Percentiles rank a stretch among this genome's conserved stretches.
Conservation (phyloP, 805 yeast genomes). For the Pichia californica region DNA sequence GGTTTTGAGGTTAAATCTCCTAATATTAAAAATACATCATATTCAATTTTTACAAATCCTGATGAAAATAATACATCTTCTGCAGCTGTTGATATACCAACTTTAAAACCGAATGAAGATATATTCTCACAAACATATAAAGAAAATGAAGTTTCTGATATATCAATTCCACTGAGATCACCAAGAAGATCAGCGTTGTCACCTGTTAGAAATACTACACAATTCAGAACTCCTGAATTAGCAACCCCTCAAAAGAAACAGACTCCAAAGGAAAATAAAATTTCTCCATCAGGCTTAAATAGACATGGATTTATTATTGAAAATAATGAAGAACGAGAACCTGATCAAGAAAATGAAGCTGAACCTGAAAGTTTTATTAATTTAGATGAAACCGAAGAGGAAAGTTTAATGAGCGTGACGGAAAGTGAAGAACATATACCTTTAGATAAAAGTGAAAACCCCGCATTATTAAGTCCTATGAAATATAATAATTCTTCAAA, state of each 20-base stretch:
- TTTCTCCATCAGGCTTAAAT: conserved; percentile 7
- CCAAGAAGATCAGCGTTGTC: conserved; percentile 21
- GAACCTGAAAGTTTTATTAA: conserved; percentile 22
- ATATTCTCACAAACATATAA: neutral
- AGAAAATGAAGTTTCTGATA: conserved; percentile 13
- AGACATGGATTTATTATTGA: conserved; percentile 12
- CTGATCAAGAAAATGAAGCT: conserved; percentile 11
- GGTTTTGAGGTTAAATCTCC: neutral
- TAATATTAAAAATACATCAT: neutral
- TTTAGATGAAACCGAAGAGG: conserved; percentile 18
- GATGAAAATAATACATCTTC: too few species aligned
- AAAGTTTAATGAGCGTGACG: conserved; percentile 8
- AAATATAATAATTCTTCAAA: neutral
- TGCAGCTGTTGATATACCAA: conserved; percentile 6
- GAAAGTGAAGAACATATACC: neutral
- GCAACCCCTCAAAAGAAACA: conserved; percentile 11
- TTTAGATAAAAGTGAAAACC: neutral
- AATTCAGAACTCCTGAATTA: conserved; percentile 16
- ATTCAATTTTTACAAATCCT: neutral
- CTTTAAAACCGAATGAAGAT: neutral
- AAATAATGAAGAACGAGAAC: conserved; percentile 1
- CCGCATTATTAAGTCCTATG: conserved; percentile 9
- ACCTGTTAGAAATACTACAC: conserved; percentile 14
- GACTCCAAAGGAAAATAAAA: neutral
- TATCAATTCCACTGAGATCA: conserved; percentile 27